A percentile compares a stretch with the other conserved stretches of the same genome.
phyloP scores from a whole-genome alignment of 129 eudicot genomes.

The Artemisia annua region DNA sequence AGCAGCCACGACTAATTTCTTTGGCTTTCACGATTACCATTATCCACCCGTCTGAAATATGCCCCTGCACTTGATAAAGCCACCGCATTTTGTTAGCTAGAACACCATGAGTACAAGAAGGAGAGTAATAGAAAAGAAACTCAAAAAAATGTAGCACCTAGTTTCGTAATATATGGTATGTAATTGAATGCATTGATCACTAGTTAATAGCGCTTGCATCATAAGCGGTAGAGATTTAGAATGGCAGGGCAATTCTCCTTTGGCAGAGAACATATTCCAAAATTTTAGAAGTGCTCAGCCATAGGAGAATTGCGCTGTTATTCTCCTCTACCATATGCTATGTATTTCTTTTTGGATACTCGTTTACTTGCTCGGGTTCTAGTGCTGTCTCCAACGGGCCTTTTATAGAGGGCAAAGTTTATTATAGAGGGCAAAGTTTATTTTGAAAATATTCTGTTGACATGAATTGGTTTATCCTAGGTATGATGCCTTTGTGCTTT shows the following conservation, averaged over 20 bases:
- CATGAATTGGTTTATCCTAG: slow-evolving; percentile 42
- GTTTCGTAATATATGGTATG: no score
- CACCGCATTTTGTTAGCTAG: no score
- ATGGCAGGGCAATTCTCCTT: slow-evolving; percentile 29
- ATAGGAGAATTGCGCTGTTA: slow-evolving; percentile 57
- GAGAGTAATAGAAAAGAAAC: no score
- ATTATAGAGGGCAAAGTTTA: slow-evolving; percentile 37
- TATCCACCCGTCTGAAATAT: no score
- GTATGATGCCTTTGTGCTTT: slow-evolving; percentile 45
- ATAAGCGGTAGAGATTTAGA: slow-evolving; percentile 20
- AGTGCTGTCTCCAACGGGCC: slow-evolving; percentile 17
- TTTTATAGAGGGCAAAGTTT: slow-evolving; percentile 38
- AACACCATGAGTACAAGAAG: no score
- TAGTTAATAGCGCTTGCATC: not conserved
- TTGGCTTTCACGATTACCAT: no score
- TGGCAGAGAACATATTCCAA: slow-evolving; percentile 34
- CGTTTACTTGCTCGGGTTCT: slow-evolving; percentile 6
- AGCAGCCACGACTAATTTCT: no score
- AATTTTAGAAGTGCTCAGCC: slow-evolving; percentile 42
- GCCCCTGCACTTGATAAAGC: no score
- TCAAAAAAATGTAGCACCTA: no score
- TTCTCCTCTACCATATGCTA: slow-evolving; percentile 33
- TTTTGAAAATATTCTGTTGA: slow-evolving; percentile 42
- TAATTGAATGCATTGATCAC: no score
- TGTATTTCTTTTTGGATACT: not conserved